Evolutionary conservation across 2,329 filamentous ascomycete genomes (phyloP), one percentile per base, ranked within the genome.

Genomic region (Penicillium sp.): DNA sequence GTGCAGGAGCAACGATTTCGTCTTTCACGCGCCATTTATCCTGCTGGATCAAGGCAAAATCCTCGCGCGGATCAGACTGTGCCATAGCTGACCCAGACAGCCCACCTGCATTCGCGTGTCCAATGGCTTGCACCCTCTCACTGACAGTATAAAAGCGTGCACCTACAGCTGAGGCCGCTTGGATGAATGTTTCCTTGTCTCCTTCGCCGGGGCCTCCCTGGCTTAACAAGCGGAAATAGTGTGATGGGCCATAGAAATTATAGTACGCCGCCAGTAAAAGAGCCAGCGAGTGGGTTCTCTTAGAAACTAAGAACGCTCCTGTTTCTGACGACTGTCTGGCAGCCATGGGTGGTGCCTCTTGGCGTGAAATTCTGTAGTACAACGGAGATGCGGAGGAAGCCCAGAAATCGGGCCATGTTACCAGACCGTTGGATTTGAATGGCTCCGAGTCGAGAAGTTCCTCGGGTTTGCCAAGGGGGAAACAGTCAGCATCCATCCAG

Each of bases 371-470:
- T 34, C 70, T 64, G 58, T 73, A 77, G 57, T 74, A 78, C n/a
- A 72, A 63, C 7, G 75, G 75, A 14, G 75, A 76, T 38, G 70
- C 74, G 4, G 75, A 74, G 9, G 75, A 72, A 23, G 69, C 71
- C 73, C 76, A 79, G 55, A 78, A 82, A 62, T 85, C 83, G 14
- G 82, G 82, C 81, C 81, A 85, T 14, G 78, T 76, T 14, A 85
- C 73, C 48, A 84, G 69, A 13, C 83, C 83, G 1, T 74, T 76
- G 2, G 78, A 77, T 6, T 61, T 72, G 66, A 80, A 85, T 0
- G 81, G 80, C 35, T 81, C 76, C 1, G 74, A 70, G n/a, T 75
- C 68, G 59, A 85, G 80, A 13, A 85, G 67, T 4, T 67, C 56
- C 23, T 71, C 70, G 0, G 78, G 77, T 47, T 79, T 71, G 41